Conservation (phyloP, 2,329 filamentous ascomycete species). For the Tolypocladium ophioglossoides region DNA sequence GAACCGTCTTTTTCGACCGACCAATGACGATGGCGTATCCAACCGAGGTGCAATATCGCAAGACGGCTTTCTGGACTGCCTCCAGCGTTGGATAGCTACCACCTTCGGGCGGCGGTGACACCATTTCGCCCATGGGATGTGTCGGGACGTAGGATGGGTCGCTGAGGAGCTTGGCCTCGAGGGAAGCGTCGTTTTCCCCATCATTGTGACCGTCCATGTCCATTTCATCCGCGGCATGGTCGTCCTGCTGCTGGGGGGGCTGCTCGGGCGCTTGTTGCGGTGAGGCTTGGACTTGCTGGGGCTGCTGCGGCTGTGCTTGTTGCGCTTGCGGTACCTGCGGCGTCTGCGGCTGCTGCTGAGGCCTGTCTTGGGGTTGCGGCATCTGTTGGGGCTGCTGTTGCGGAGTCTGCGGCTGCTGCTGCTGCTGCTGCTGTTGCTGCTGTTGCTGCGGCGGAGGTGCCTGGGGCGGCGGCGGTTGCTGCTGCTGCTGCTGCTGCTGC, state of each 20-base stretch:
- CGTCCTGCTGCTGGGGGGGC: slow-evolving; percentile 27
- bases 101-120: slow-evolving; percentile 54
- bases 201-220: slow-evolving; percentile 41
- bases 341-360: slow-evolving; percentile 4
- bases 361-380: slow-evolving; percentile 13
- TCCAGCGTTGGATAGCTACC: slow-evolving; percentile 55
- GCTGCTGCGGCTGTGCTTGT: slow-evolving; percentile 18
- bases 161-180: slow-evolving; percentile 37
- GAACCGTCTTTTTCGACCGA: slow-evolving; percentile 56
- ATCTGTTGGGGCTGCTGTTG: slow-evolving; percentile 10
- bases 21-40: slow-evolving; percentile 60
- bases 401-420: slow-evolving; percentile 15
- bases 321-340: slow-evolving; percentile 13
- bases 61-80: slow-evolving; percentile 52
- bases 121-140: slow-evolving; percentile 46
- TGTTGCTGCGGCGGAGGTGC: slow-evolving; percentile 11
- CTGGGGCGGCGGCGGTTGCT: slow-evolving; percentile 12
- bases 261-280: slow-evolving; percentile 23
- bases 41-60: slow-evolving; percentile 55
- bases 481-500: slow-evolving; percentile 17
- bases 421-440: slow-evolving; percentile 13
- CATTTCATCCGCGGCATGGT: slow-evolving; percentile 37
- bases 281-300: slow-evolving; percentile 19
- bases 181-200: slow-evolving; percentile 30
- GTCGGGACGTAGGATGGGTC: slow-evolving; percentile 40